These are phyloP conservation scores for Calonectria ilicicola DNA, from an alignment of 2,329 filamentous ascomycete genomes.

Conservation along the genomic window DNA sequence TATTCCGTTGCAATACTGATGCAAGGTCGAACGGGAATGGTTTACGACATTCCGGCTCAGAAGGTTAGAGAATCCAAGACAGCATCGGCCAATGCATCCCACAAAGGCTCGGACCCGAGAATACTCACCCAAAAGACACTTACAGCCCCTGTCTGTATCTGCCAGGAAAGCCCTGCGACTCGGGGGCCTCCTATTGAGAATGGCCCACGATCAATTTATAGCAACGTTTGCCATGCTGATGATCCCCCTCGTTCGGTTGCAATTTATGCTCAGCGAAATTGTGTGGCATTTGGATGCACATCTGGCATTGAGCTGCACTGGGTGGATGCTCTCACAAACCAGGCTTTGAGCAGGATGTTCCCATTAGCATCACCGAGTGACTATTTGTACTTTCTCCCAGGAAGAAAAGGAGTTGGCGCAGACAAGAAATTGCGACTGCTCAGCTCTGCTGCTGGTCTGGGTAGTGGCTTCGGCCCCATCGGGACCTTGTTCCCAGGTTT, in stretches of 20 bases:
- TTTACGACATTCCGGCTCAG: constrained; percentile 63
- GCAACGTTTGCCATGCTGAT: constrained; percentile 68
- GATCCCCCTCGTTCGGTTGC: constrained; percentile 75
- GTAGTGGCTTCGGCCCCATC: constrained; percentile 35
- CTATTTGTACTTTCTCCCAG: constrained; percentile 70
- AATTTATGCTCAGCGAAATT: constrained; percentile 73
- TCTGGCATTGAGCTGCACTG: constrained; percentile 74
- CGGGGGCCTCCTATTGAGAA: constrained; percentile 46
- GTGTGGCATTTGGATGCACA: constrained; percentile 74
- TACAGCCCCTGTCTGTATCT: constrained; percentile 35
- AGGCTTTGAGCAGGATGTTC: constrained; percentile 67
- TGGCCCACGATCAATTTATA: constrained; percentile 47
- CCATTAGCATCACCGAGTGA: constrained; percentile 66
- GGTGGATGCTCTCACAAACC: constrained; percentile 57
- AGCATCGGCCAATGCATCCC: constrained; percentile 17
- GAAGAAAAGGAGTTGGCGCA: constrained; percentile 60
- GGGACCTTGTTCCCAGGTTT: constrained; percentile 37
- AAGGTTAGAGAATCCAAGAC: constrained; percentile 19
- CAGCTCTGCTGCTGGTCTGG: constrained; percentile 64
- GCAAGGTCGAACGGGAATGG: constrained; percentile 69
- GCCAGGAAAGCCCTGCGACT: constrained; percentile 35
- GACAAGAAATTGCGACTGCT: constrained; percentile 71
- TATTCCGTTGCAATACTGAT: constrained; percentile 70
- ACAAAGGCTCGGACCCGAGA: constrained; percentile 24
- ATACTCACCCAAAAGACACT: constrained; percentile 14